Base-by-base conservation (phyloP, 768 basidiomycete species). In the Russula earlei region DNA sequence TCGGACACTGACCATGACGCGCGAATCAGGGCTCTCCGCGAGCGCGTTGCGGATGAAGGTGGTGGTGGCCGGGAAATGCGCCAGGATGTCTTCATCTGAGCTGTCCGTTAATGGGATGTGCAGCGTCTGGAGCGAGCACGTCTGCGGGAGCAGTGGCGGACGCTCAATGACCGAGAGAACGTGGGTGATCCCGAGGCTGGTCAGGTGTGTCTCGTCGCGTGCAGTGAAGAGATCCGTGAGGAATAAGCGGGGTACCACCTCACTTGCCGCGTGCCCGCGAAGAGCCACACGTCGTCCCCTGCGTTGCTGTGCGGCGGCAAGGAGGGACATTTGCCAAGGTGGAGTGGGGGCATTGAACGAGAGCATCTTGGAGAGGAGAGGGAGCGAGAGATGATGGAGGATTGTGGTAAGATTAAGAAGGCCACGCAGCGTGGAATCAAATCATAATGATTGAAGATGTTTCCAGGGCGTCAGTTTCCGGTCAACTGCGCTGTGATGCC, bases 171-270 rank as follows among this genome's bases (percentile, higher is more conserved):
- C 76, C 29, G 82, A 83, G 27, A 89, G 67, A 55, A 89, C 71
- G 69, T 90, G 88, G 1, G 87, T 91, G 58, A 88, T 78, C n/a
- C 84, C 83, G 3, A 87, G 75, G n/a, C 67, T 67, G 11, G 61
- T 52, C 20, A 87, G 71, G 53, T 74, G 72, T 4, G 73, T 71
- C 11, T 68, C 66, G 63, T 80, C 69, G 22, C 67, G 67, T 9
- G 83, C 85, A 9, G 79, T 80, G 63, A 69, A 70, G 54, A 77
- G 75, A 63, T 82, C 82, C 3, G 84, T 80, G 56, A 89, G 79
- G 62, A 81, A 88, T 29, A 88, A 69, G 24, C 76, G 69, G 3
- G 75, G 72, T 1, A 73, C 64, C 52, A 79, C 75, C 52, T 65
- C 60, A 36, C 68, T 64, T 1, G 66, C 67, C 17, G n/a, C 20